Evolutionary conservation across 371 early-diverging fungal species (phyloP), one percentile per base, ranked within the genome.

Genomic region (Mycotypha africana): DNA sequence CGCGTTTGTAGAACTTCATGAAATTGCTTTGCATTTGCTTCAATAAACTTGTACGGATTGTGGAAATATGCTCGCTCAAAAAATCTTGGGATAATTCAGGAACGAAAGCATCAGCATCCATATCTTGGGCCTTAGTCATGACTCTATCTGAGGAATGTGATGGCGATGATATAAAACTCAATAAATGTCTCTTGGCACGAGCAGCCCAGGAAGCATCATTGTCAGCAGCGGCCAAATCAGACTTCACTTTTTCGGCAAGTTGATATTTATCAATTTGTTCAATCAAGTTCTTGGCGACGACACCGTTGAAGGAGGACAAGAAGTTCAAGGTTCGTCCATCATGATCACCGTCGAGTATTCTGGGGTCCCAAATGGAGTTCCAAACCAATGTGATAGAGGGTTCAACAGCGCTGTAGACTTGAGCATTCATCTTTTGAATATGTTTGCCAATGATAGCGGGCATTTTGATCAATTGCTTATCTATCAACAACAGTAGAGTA

Each of bases 401-500:
- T n/a, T 52, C 40, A n/a, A 58, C 32, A 5, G 48, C 40, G 3
- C 36, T 10, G 25, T 40, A 58, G 3, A 58, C 35, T 25, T 47
- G 19, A 0, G 43, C 12, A 34, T 58, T 51, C 53, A 58, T 51
- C 11, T 23, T 35, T n/a, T 58, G 58, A 12, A 58, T 39, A 41
- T 52, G 44, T 25, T 44, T 58, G 16, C 58, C 52, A 44, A 58
- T 41, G 11, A 58, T 43, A 0, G 44, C 9, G 7, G 58, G 58
- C 41, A 58, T 43, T 2, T 41, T 43, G 11, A 31, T 10, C 20
- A 48, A 14, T 10, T 48, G 49, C n/a, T 42, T 44, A 1, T 48
- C 58, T 58, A 52, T 24, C 30, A 35, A 0, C 7, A 14, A 24
- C 11, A 24, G 19, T 28, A 32, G 31, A 31, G 31, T 28, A 10